Base-by-base conservation (phyloP, 2,329 filamentous ascomycete species). In the Xylaria sp. region DNA sequence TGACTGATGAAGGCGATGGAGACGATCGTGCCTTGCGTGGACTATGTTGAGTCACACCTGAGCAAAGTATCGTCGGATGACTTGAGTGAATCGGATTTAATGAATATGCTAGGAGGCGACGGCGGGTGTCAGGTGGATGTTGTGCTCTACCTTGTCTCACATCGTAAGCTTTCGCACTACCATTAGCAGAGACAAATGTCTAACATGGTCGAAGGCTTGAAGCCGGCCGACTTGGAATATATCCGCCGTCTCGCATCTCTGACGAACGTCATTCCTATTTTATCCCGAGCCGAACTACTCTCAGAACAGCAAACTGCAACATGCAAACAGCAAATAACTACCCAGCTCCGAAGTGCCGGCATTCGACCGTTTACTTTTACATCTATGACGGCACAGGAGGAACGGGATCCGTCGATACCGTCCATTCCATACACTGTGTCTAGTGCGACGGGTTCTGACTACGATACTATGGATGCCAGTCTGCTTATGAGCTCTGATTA, bases 401-500 rank as follows among this genome's bases (percentile, higher is more conserved):
- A 48, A 25, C 70, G 77, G 58, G 52, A 62, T 70, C 67, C 48
- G 70, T 50, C 63, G 12, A 50, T 68, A n/a, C 74, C 79, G 1
- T 77, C 78, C 13, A 82, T 82, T 66, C 88, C 90, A 2, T 97
- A 93, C 76, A 89, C 93, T 0, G 86, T 97, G 23, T 97, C 95
- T 1, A 96, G 92, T 23, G 87, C 87, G 13, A 84, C 87, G 28
- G 88, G 86, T 1, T 87, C 87, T 25, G 93, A 97, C 74, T 82
- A 89, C 68, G 93, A 97, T 45, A 89, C 86, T 50, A 97, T 98
- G 90, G 95, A 98, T 78, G 95, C 94, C 20, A 97, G 93, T 75
- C 84, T 97, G 0, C 85, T 98, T 20, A 98, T 98, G 95, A 94
- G 90, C 64, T 91, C 94, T 0, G 92, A 96, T 74, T 98, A 97